Conservation (phyloP, 2,329 filamentous ascomycete species). For the Xylaria sp. region DNA sequence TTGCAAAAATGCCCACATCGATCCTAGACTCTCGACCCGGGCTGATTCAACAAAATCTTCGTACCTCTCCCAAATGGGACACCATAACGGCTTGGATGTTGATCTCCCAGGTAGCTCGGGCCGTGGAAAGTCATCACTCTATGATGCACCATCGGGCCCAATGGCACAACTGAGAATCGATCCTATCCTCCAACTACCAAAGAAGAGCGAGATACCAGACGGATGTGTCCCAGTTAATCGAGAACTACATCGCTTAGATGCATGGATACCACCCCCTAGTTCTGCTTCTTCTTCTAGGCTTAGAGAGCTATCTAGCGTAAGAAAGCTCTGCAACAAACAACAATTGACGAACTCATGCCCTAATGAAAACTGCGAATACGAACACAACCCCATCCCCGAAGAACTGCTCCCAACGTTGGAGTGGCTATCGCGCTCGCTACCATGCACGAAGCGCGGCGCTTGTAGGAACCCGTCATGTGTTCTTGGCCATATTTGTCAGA, state of each 20-base stretch:
- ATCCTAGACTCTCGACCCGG: constrained; percentile 5
- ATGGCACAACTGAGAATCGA: constrained; percentile 1
- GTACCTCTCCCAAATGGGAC: constrained; percentile 9
- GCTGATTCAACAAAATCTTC: constrained; percentile 3
- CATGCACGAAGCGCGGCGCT: constrained; percentile 37
- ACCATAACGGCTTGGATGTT: constrained; percentile 15
- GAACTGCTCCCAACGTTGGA: constrained; percentile 38
- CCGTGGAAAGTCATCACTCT: constrained; percentile 2
- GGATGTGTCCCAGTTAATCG: constrained; percentile 39
- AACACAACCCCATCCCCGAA: constrained; percentile 36
- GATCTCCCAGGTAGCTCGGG: constrained; percentile 12
- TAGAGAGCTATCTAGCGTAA: constrained; percentile 30
- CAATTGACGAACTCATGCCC: constrained; percentile 36
- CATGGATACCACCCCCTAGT: constrained; percentile 34
- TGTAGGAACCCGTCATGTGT: constrained; percentile 38
- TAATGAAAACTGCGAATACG: constrained; percentile 38
- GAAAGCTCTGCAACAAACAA: constrained; percentile 40
- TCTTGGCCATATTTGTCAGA: constrained; percentile 43
- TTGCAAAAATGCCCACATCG: constrained; percentile 39
- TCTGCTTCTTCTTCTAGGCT: constrained; percentile 29
- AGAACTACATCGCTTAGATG: constrained; percentile 39
- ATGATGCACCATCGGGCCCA: constrained; percentile 1
- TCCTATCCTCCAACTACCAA: constrained; percentile 29
- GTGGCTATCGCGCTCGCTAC: constrained; percentile 38
- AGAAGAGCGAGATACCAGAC: constrained; percentile 35